These are phyloP conservation scores for Ceratobasidium sp. DNA, from an alignment of 1,284 basidiomycete genomes.

Conservation along the genomic window DNA sequence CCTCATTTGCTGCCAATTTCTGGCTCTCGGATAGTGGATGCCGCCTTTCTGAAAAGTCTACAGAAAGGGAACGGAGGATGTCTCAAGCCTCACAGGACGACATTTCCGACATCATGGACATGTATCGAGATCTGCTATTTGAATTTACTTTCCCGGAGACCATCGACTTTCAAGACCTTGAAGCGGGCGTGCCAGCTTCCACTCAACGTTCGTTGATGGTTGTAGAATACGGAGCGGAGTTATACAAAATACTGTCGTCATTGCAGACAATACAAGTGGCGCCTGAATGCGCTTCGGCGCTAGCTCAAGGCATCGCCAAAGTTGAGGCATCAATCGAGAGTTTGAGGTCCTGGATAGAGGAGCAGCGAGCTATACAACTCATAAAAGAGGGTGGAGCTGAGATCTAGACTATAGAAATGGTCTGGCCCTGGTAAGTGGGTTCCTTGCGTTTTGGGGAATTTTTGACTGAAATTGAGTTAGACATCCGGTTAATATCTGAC, in stretches of 20 bases:
- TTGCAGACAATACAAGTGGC: constrained; percentile 8
- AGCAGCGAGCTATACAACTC: constrained; percentile 1
- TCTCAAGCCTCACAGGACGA: not conserved
- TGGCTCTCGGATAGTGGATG: not conserved
- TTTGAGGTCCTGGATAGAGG: constrained; percentile 7
- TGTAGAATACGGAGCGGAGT: constrained; percentile 1
- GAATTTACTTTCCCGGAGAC: constrained; percentile 20
- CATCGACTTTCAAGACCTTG: constrained; percentile 21
- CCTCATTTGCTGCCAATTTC: not conserved
- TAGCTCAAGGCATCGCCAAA: not conserved
- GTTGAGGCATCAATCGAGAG: constrained; percentile 13
- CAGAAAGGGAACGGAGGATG: not conserved
- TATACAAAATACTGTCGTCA: constrained; percentile 5
- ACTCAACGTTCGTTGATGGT: constrained; percentile 13
- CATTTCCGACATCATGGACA: constrained; percentile 4
- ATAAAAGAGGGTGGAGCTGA: too few relatives aligned
- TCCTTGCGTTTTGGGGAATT: too few relatives aligned
- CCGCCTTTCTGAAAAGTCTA: not conserved
- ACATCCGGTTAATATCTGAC: too few relatives aligned
- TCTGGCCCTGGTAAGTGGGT: too few relatives aligned
- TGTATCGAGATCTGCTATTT: constrained; percentile 4
- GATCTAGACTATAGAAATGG: too few relatives aligned
- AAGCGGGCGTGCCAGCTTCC: constrained; percentile 6
- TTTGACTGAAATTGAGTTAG: too few relatives aligned
- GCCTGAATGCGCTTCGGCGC: not conserved